Conservation (phyloP, 495 filamentous ascomycete genomes). For the Talaromyces adpressus region DNA sequence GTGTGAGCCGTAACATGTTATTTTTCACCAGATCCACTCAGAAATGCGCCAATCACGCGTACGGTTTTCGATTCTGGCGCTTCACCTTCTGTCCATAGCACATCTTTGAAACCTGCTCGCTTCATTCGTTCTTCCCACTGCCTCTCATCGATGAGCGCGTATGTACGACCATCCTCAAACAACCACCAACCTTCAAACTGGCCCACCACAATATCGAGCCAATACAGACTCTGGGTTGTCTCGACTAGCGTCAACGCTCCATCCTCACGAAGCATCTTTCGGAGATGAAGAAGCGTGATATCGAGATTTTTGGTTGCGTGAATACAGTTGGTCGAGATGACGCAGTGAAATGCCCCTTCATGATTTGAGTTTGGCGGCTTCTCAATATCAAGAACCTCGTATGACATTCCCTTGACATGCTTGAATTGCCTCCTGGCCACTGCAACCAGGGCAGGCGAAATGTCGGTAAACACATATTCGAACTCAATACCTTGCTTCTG, state of each 20-base stretch:
- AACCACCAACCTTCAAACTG: slow-evolving; percentile 46
- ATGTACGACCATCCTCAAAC: slow-evolving; percentile 36
- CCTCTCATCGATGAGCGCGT: slow-evolving; percentile 21
- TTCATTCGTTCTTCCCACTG: slow-evolving; percentile 26
- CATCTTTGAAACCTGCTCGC: slow-evolving; percentile 23
- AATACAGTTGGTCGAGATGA: slow-evolving; percentile 40
- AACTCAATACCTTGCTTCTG: slow-evolving; percentile 16
- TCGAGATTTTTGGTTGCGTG: slow-evolving; percentile 36
- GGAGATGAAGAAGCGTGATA: slow-evolving; percentile 22
- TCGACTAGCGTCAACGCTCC: slow-evolving; percentile 39
- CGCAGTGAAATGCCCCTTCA: slow-evolving; percentile 21
- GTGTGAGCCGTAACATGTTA: too few relatives aligned
- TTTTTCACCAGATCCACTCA: too few relatives aligned
- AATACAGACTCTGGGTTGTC: slow-evolving; percentile 29
- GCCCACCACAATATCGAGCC: slow-evolving; percentile 41
- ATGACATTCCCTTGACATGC: slow-evolving; percentile 23
- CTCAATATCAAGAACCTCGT: slow-evolving; percentile 31
- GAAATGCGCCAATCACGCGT: slow-evolving; percentile 2
- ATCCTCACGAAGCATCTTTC: slow-evolving; percentile 27
- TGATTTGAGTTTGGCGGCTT: slow-evolving; percentile 18
- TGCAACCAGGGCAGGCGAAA: slow-evolving; percentile 32
- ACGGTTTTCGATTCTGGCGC: background rate
- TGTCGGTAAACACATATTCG: slow-evolving; percentile 42
- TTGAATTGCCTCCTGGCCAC: slow-evolving; percentile 22
- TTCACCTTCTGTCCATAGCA: slow-evolving; percentile 28